phyloP scores from a whole-genome alignment of 2,329 filamentous ascomycete species.

The Corinectria fuckeliana region DNA sequence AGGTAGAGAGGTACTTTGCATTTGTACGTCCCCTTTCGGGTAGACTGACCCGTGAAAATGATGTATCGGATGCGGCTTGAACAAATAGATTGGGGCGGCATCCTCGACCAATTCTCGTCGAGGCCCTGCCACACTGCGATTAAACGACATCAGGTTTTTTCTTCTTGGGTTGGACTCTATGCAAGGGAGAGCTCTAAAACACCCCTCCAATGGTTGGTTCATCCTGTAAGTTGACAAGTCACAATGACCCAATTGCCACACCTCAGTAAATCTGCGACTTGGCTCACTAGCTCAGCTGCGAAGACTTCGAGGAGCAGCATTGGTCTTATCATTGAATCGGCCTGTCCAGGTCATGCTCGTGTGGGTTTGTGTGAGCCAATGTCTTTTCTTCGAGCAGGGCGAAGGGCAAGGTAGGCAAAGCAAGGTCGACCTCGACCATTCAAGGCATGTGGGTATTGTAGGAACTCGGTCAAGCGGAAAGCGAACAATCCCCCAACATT shows the following conservation, averaged over 20 bases:
- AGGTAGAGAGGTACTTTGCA: no score
- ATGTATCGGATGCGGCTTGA: neutral
- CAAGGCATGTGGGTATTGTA: neutral
- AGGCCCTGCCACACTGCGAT: neutral
- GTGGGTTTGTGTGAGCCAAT: neutral
- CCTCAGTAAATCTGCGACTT: neutral
- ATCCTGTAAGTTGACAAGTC: neutral
- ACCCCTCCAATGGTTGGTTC: neutral
- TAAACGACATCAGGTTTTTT: neutral
- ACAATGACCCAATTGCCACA: neutral
- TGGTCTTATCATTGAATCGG: neutral
- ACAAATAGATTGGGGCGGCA: neutral
- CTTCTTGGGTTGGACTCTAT: neutral
- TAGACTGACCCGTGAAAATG: neutral
- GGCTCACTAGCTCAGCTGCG: neutral
- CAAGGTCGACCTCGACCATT: neutral
- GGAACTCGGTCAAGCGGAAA: no score
- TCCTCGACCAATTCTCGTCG: neutral
- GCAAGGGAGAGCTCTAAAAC: neutral
- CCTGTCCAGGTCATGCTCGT: neutral
- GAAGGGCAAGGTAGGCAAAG: no score
- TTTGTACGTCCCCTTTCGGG: neutral
- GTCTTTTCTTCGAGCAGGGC: neutral
- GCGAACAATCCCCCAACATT: no score
- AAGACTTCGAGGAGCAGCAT: neutral